Evolutionary conservation across 1,284 basidiomycete genomes (phyloP), one percentile per base, ranked within the genome.

Genomic region (Trametes sp.): DNA sequence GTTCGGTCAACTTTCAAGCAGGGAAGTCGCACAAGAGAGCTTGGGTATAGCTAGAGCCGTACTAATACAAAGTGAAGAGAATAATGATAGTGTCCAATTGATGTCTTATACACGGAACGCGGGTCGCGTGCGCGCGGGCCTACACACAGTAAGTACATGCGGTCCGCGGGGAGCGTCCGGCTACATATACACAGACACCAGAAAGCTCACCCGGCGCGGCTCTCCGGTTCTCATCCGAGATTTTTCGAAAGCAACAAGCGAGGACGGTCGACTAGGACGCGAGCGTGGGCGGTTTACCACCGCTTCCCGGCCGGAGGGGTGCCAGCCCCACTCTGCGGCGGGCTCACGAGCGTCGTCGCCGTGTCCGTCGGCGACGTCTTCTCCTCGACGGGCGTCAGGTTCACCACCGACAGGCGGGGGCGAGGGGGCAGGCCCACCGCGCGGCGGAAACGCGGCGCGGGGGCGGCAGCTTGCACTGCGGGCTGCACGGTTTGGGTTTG

Each of bases 381-480:
- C 63, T 68, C 74, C 70, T 58, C 72, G 67, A 62, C 65, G 48
- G 72, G 69, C 53, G 71, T 67, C 44, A 78, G 78, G 21, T 69
- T 73, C 66, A 76, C 77, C 31, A 81, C 80, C 52, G 59, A 61
- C 36, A 75, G 55, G 58, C 72, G 75, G 44, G 74, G 75, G 53
- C 73, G 68, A 9, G 72, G 63, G 24, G 74, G 75, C 51, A 75
- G 63, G 19, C 72, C 72, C 24, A 74, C 70, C n/a, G 63, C 60
- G 6, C 63, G 54, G 23, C 58, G 65, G 62, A 69, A 70, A 57
- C 69, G 64, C 16, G 60, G 54, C 9, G 53, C n/a, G 35, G 57
- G 52, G 51, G 46, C 50, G 16, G 31, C 45, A 21, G 33, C 28
- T 14, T 9, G 28, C 19, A 26, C 44, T 44, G 33, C n/a, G 26